A percentile compares a stretch with the other conserved stretches of the same genome.
Conservation (phyloP, 2,329 filamentous ascomycete species). For the Xylariaceae sp. region DNA sequence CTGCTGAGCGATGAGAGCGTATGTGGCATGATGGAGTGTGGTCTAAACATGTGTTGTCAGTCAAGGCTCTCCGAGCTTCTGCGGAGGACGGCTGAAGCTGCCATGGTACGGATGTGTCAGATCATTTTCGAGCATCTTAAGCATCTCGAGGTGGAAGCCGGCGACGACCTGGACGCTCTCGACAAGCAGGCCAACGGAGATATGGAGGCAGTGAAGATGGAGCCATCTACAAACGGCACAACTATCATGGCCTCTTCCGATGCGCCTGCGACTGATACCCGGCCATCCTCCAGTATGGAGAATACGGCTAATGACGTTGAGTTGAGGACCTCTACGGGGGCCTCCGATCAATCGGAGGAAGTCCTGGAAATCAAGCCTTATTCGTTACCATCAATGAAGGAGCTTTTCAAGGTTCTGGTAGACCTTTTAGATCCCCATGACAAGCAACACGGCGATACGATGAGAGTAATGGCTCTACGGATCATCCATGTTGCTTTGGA, state of each 20-base stretch:
- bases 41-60: slow-evolving; percentile 95
- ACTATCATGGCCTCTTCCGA: slow-evolving; percentile 51
- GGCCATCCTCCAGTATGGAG: slow-evolving; percentile 39
- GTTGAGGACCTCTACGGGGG: slow-evolving; percentile 16
- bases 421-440: slow-evolving; percentile 93
- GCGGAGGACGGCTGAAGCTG: slow-evolving; percentile 86
- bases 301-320: slow-evolving; percentile 26
- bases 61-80: slow-evolving; percentile 86
- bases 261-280: slow-evolving; percentile 33
- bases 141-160: slow-evolving; percentile 73
- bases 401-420: slow-evolving; percentile 89
- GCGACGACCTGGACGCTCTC: slow-evolving; percentile 60
- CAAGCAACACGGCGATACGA: slow-evolving; percentile 84
- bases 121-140: slow-evolving; percentile 95
- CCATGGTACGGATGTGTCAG: slow-evolving; percentile 99
- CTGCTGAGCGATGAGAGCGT: slow-evolving; percentile 97
- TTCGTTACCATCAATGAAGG: slow-evolving; percentile 87
- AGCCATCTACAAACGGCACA: slow-evolving; percentile 66
- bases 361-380: slow-evolving; percentile 72
- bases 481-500: slow-evolving; percentile 97
- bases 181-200: slow-evolving; percentile 65
- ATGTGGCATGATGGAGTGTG: slow-evolving; percentile 99
- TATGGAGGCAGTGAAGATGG: slow-evolving; percentile 78
- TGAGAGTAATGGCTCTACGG: slow-evolving; percentile 94
- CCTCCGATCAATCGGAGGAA: slow-evolving; percentile 20